These are phyloP conservation scores for Centella asiatica DNA, from an alignment of 129 eudicot genomes.

Conservation along the genomic window DNA sequence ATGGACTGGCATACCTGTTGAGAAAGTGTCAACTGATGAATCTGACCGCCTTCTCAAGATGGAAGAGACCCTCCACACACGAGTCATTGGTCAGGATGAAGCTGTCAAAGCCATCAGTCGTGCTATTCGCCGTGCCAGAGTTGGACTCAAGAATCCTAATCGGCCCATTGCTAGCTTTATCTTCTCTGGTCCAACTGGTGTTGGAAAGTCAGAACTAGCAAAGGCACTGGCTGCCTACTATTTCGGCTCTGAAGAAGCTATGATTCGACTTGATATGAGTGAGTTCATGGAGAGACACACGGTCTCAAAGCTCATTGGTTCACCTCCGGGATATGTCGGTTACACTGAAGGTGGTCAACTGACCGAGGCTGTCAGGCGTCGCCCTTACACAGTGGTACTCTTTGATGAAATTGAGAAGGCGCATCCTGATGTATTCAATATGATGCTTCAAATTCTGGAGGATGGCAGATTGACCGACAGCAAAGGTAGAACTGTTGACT, in stretches of 20 bases:
- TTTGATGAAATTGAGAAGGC: slow-evolving; percentile 91
- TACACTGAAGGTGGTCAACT: slow-evolving; percentile 91
- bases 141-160: slow-evolving; percentile 83
- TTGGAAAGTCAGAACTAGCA: slow-evolving; percentile 84
- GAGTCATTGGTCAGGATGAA: slow-evolving; percentile 83
- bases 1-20: slow-evolving; percentile 91
- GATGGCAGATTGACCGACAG: slow-evolving; percentile 88
- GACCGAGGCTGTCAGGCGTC: slow-evolving; percentile 84
- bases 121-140: slow-evolving; percentile 92
- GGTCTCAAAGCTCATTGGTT: slow-evolving; percentile 84
- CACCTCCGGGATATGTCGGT: slow-evolving; percentile 91
- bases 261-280: slow-evolving; percentile 87
- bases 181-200: slow-evolving; percentile 94
- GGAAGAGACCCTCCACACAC: slow-evolving; percentile 75
- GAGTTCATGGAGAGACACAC: slow-evolving; percentile 97
- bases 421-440: slow-evolving; percentile 79
- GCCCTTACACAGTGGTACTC: slow-evolving; percentile 79
- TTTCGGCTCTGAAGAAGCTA: slow-evolving; percentile 93
- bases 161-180: slow-evolving; percentile 88
- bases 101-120: slow-evolving; percentile 84
- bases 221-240: slow-evolving; percentile 82
- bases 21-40: slow-evolving; percentile 78
- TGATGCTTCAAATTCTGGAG: slow-evolving; percentile 93
- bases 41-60: slow-evolving; percentile 94
- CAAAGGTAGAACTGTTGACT: slow-evolving; percentile 82